Base-by-base conservation (phyloP, 148 eudicot species). In the Camellia japonica region DNA sequence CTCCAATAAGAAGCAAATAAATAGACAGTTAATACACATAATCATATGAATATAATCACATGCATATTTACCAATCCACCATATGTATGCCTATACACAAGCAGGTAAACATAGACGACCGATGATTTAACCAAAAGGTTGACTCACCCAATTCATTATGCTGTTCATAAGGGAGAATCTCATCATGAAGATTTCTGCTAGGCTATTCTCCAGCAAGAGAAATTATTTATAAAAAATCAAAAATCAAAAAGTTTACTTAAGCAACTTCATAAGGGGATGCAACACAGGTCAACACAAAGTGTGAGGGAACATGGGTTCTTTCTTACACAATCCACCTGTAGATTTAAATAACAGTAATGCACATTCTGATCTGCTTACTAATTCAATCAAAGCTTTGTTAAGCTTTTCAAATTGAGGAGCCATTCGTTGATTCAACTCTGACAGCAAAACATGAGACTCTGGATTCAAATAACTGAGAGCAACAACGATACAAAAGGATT, bases 351-450 rank as follows among this genome's bases (percentile, higher is more conserved):
- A 20, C 49, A 58, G 43, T 15, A 41, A n/a, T 18, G 43, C 1
- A 41, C 18, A 51, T 23, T 19, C 47, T 43, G 79, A 74, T 13
- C 74, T 71, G 46, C 19, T 49, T 75, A 87, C 93, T 82, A 96
- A 78, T 78, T 94, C 97, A 47, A 94, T 89, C 85, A 96, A 87
- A 54, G 94, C 84, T 84, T 91, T 94, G 82, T 96, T 96, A 79
- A 96, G 90, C 89, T 94, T 94, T 78, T 77, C 91, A 84, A 91
- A 94, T 77, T 89, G 91, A 52, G 98, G 98, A 62, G 89, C 97
- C 99, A 96, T 94, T 10, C 80, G 81, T 41, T 80, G 81, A 81
- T 96, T 96, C 88, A 93, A 81, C 85, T 87, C 93, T 38, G 98
- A 81, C 79, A 92, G 83, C 69, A 96, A 80, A 60, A 82, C 71